These are phyloP conservation scores for Scheffersomyces lignosus DNA, from an alignment of 805 yeast genomes.

Conservation along the genomic window DNA sequence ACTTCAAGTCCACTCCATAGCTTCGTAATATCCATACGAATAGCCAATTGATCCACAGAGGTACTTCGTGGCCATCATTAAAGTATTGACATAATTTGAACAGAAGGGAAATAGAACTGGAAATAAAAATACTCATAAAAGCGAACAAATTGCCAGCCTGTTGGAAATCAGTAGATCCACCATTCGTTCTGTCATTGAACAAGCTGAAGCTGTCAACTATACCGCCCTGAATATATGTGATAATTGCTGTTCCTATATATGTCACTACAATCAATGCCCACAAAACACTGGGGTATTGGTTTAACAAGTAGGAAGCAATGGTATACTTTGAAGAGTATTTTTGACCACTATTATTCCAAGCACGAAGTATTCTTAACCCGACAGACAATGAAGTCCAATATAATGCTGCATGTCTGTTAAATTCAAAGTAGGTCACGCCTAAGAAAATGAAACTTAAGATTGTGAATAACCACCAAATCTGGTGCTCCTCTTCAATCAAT, in stretches of 20 bases:
- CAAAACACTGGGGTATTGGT: constrained; percentile 25
- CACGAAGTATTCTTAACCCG: constrained; percentile 60
- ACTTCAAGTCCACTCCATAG: constrained; percentile 26
- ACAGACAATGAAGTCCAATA: constrained; percentile 17
- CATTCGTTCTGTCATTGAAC: constrained; percentile 3
- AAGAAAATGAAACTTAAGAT: constrained; percentile 13
- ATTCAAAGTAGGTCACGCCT: constrained; percentile 2
- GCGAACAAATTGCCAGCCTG: constrained; percentile 33
- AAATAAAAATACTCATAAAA: constrained; percentile 46
- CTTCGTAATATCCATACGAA: constrained; percentile 29
- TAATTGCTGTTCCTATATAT: constrained; percentile 22
- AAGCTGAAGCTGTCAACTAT: constrained; percentile 19
- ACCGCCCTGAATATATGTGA: constrained; percentile 25
- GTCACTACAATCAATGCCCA: constrained; percentile 53
- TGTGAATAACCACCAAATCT: constrained; percentile 78
- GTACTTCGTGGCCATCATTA: constrained; percentile 56
- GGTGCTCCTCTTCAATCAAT: constrained; percentile 93
- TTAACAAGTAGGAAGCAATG: constrained; percentile 43
- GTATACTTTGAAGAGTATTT: constrained; percentile 51
- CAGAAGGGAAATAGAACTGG: constrained; percentile 45
- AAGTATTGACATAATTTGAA: constrained; percentile 57
- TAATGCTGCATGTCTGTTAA: not conserved
- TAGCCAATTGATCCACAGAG: constrained; percentile 31
- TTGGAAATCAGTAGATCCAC: constrained; percentile 4
- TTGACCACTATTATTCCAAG: constrained; percentile 92